These are phyloP conservation scores for Drechslera avenae DNA, from an alignment of 2,329 filamentous ascomycete genomes.

Conservation along the genomic window DNA sequence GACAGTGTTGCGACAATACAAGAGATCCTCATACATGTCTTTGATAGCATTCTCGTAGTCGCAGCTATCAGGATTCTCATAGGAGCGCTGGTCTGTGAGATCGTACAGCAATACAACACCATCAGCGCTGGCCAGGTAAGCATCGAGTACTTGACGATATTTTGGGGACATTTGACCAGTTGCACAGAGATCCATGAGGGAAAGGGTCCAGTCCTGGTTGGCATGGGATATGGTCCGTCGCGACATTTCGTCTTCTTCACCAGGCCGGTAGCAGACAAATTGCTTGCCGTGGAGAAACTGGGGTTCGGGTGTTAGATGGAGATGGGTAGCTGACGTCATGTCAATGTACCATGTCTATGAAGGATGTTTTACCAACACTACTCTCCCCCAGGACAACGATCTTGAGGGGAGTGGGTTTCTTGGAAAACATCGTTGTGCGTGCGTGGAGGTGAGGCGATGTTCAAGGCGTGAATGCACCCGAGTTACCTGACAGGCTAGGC, in stretches of 20 bases:
- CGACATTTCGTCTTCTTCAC: slow-evolving; percentile 8
- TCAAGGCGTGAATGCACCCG: neutral
- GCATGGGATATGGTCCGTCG: slow-evolving; percentile 16
- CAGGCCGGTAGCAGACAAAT: slow-evolving; percentile 9
- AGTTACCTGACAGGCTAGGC: neutral
- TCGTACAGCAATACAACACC: slow-evolving; percentile 41
- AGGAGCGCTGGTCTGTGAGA: slow-evolving; percentile 24
- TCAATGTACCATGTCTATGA: slow-evolving; percentile 30
- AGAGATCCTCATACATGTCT: slow-evolving; percentile 24
- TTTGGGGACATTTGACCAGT: slow-evolving; percentile 14
- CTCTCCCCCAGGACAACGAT: slow-evolving; percentile 31
- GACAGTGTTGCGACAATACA: slow-evolving; percentile 15
- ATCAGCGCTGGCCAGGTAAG: slow-evolving; percentile 15
- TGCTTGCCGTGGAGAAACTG: slow-evolving; percentile 15
- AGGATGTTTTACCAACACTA: slow-evolving; percentile 34
- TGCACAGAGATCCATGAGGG: slow-evolving; percentile 29
- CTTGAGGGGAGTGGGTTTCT: neutral
- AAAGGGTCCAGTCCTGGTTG: slow-evolving; percentile 8
- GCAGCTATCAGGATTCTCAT: too few relatives aligned
- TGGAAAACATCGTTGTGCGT: slow-evolving; percentile 2
- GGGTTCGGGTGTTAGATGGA: neutral
- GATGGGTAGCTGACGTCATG: neutral
- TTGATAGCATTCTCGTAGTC: slow-evolving; percentile 26
- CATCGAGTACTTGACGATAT: slow-evolving; percentile 2
- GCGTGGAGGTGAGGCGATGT: neutral